A percentile compares a stretch with the other conserved stretches of the same genome.
These are phyloP conservation scores for Capsella rubella DNA, from an alignment of 441 rosid genomes.

Conservation along the genomic window DNA sequence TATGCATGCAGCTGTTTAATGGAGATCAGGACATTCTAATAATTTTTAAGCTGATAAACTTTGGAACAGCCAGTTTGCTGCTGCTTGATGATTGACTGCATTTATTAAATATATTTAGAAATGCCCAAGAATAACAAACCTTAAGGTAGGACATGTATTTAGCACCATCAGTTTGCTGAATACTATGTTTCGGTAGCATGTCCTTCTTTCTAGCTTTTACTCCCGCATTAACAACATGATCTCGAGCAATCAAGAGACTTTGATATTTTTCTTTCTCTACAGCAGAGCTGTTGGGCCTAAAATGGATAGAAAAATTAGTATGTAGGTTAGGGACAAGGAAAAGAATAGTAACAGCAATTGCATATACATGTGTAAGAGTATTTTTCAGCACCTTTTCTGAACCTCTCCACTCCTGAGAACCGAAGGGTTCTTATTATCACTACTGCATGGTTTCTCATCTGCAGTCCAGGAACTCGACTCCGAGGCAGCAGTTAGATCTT, in stretches of 20 bases:
- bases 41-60: slow-evolving; percentile 18
- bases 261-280: slow-evolving; percentile 50
- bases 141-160: slow-evolving; percentile 91
- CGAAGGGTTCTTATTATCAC: slow-evolving; percentile 67
- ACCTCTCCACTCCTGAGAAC: slow-evolving; percentile 49
- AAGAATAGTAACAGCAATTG: slow-evolving; percentile 21
- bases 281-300: slow-evolving; percentile 36
- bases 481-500: slow-evolving; percentile 63
- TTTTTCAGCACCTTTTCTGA: slow-evolving; percentile 60
- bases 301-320: slow-evolving; percentile 31
- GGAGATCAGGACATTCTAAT: slow-evolving; percentile 12
- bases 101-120: slow-evolving; percentile 6
- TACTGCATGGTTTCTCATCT: slow-evolving; percentile 73
- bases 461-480: slow-evolving; percentile 79
- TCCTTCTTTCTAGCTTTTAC: slow-evolving; percentile 57
- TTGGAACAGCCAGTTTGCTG: slow-evolving; percentile 19
- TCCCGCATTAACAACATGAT: slow-evolving; percentile 45
- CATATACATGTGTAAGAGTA: slow-evolving; percentile 17
- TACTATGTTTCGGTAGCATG: slow-evolving; percentile 58
- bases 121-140: slow-evolving; percentile 53
- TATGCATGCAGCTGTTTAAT: slow-evolving; percentile 14
- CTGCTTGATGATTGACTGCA: slow-evolving; percentile 28
- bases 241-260: slow-evolving; percentile 49
- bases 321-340: slow-evolving; percentile 20
- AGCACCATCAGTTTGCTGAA: slow-evolving; percentile 73